Evolutionary conservation across 441 rosid species (phyloP).

Genomic region (Dalechampia spathulata): DNA sequence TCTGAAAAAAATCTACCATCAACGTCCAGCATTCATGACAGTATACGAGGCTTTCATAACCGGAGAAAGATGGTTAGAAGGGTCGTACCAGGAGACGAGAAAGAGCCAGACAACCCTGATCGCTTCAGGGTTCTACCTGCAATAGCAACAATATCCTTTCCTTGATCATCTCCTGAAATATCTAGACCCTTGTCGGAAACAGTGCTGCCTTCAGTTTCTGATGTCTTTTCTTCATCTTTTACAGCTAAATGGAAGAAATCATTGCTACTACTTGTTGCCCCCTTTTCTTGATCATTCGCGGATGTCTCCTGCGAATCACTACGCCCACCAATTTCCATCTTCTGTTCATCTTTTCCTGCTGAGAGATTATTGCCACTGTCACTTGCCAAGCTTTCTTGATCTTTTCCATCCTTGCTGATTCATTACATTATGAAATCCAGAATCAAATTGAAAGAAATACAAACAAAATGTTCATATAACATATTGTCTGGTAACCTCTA

Average conservation of each 20-base stretch:
- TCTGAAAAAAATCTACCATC: slow-evolving; percentile 8
- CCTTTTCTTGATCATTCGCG: neutral
- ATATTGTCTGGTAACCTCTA: too few relatives aligned
- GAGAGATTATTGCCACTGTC: neutral
- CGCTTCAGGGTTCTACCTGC: slow-evolving; percentile 28
- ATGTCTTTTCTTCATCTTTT: slow-evolving; percentile 18
- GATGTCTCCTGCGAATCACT: neutral
- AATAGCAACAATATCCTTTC: slow-evolving; percentile 14
- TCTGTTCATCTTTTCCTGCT: too few relatives aligned
- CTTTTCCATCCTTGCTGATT: slow-evolving; percentile 24
- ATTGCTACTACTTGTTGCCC: neutral
- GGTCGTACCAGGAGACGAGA: slow-evolving; percentile 42
- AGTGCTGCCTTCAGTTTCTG: neutral
- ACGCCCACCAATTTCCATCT: too few relatives aligned
- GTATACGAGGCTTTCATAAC: too few relatives aligned
- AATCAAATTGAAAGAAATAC: neutral
- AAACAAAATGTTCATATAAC: too few relatives aligned
- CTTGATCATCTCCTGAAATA: slow-evolving; percentile 13
- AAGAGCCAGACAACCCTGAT: slow-evolving; percentile 43
- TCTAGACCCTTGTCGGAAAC: neutral
- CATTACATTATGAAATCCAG: neutral
- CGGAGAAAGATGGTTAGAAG: too few relatives aligned
- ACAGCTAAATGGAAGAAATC: neutral
- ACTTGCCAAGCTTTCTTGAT: neutral
- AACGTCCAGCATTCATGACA: too few relatives aligned